Conservation (phyloP, 2,329 filamentous ascomycete genomes). For the Hyphodiscus sp. region DNA sequence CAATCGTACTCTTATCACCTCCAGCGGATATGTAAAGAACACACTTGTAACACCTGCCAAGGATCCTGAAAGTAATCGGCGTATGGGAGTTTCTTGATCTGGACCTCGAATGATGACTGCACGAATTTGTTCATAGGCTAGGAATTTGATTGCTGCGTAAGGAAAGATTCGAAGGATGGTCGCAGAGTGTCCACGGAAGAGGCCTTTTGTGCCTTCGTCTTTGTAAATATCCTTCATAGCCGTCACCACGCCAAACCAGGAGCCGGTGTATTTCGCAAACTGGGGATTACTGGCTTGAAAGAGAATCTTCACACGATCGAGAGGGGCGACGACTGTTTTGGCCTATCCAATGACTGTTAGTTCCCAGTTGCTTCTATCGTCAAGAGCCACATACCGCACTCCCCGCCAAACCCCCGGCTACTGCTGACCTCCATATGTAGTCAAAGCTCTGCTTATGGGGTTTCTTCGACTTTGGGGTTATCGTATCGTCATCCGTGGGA, state of each 20-base stretch:
- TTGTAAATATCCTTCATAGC: constrained; percentile 80
- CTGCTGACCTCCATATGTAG: constrained; percentile 75
- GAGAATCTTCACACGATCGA: constrained; percentile 97
- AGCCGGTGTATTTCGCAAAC: constrained; percentile 87
- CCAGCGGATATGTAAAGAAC: constrained; percentile 92
- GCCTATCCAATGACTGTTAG: constrained; percentile 48
- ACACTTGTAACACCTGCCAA: constrained; percentile 83
- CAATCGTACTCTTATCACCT: constrained; percentile 84
- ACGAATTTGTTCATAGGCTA: constrained; percentile 95
- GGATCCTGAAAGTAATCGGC: constrained; percentile 68
- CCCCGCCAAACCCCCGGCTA: constrained; percentile 85
- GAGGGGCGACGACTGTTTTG: constrained; percentile 90
- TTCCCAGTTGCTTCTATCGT: neutral
- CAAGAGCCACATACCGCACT: constrained; percentile 62
- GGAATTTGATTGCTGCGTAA: constrained; percentile 95
- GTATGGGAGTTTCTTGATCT: constrained; percentile 71
- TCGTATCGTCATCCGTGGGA: constrained; percentile 45
- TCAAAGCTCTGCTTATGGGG: constrained; percentile 69
- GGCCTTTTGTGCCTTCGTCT: constrained; percentile 64
- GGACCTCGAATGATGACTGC: constrained; percentile 64
- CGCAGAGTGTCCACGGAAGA: constrained; percentile 92
- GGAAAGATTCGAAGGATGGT: constrained; percentile 93
- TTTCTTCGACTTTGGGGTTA: constrained; percentile 37
- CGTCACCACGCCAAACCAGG: constrained; percentile 75
- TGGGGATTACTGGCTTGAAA: constrained; percentile 94